Evolutionary conservation across 495 filamentous ascomycete species (phyloP).

Genomic region (Talaromyces thailandensis): DNA sequence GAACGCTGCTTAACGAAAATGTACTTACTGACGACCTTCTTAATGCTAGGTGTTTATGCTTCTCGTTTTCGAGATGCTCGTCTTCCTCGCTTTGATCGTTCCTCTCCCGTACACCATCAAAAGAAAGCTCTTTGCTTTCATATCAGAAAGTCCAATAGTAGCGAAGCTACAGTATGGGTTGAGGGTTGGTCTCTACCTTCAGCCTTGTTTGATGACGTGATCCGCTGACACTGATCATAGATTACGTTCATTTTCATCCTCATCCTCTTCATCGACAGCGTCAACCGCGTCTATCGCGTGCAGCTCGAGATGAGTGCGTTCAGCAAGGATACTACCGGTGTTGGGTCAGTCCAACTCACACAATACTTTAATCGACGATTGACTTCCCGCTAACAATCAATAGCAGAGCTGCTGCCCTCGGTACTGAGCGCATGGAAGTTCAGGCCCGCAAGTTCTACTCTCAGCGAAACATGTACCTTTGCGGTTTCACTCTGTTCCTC

Average conservation of each 20-base stretch:
- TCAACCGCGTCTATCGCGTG: conserved; percentile 96
- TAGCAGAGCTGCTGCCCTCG: conserved; percentile 57
- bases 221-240: conserved; percentile 31
- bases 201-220: not conserved
- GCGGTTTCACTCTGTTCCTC: conserved; percentile 97
- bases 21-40: not conserved
- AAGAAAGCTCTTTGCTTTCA: conserved; percentile 84
- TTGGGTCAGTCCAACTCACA: conserved; percentile 25
- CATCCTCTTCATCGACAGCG: conserved; percentile 95
- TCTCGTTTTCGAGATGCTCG: conserved; percentile 83
- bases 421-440: conserved; percentile 92
- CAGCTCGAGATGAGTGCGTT: conserved; percentile 72
- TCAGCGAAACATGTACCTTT: conserved; percentile 99
- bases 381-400: conserved; percentile 16
- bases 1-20: conserved; percentile 7
- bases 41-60: conserved; percentile 75
- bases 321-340: conserved; percentile 37
- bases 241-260: conserved; percentile 98
- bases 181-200: conserved; percentile 41
- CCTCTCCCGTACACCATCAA: conserved; percentile 82
- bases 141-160: conserved; percentile 77
- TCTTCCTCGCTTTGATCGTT: conserved; percentile 87
- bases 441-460: conserved; percentile 99
- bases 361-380: not conserved
- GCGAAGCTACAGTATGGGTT: conserved; percentile 76